Evolutionary conservation across 2,329 filamentous ascomycete species (phyloP), one percentile per base, ranked within the genome.

Genomic region (Simplicillium sp.): DNA sequence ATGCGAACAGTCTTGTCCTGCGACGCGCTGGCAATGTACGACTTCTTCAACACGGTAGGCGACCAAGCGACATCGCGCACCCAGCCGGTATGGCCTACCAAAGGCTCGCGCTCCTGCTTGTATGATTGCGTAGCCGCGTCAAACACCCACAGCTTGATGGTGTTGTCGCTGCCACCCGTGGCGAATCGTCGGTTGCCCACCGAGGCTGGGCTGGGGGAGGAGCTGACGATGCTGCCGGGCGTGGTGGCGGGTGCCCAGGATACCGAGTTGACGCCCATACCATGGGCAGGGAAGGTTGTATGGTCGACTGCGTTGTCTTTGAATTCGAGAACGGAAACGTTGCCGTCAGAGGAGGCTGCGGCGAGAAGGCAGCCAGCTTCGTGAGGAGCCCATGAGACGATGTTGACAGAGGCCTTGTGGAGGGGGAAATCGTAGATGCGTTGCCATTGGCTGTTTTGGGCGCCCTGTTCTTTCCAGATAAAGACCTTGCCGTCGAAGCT

Each of bases 1-100:
- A 98, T 96, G 51, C 88, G 81, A 47, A 97, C 90, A 8, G 88
- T 96, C 75, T 94, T 94, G 64, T 98, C 92, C 68, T 97, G 89
- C 40, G 84, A 89, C 11, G 90, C 92, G 37, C 84, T 90, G 25
- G 92, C 92, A 58, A 98, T 96, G 68, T 98, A 98, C 44, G 83
- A 87, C 73, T 95, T 96, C 54, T 89, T 86, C 44, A 98, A 73
- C 42, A 97, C 86, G 17, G 88, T 96, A 11, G 92, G 92, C 38
- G 85, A 90, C 92, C 92, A 98, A 12, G 90, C 87, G 11, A 98
- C 92, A 61, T 98, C 92, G 48, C 92, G 82, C 41, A 98, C 92
- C 92, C 92, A 98, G 68, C 97, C 92, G 6, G 79, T 77, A 66
- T 98, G 92, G 47, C 92, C 92, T 2, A 73, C 65, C 49, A 98